phyloP scores from a whole-genome alignment of 2,329 filamentous ascomycete species.

The Metarhizium guizhouense region DNA sequence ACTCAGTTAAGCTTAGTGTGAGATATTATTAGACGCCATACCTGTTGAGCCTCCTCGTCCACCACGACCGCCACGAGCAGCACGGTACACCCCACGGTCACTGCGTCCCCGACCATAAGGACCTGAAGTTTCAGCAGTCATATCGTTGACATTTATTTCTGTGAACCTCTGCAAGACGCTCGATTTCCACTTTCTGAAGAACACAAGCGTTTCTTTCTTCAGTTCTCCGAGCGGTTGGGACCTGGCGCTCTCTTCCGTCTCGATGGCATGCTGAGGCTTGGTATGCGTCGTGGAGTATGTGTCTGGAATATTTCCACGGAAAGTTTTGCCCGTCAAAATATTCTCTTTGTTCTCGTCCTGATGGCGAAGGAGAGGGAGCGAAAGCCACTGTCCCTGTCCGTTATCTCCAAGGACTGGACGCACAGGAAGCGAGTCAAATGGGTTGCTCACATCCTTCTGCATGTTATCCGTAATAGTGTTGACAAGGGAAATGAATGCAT shows the following conservation, averaged over 20 bases:
- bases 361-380: slow-evolving; percentile 20
- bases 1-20: background rate
- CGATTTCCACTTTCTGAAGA: slow-evolving; percentile 76
- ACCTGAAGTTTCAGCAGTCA: slow-evolving; percentile 13
- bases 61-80: slow-evolving; percentile 20
- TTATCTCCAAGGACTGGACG: slow-evolving; percentile 21
- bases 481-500: slow-evolving; percentile 43
- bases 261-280: slow-evolving; percentile 19
- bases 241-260: slow-evolving; percentile 26
- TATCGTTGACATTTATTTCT: slow-evolving; percentile 51
- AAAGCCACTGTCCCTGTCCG: slow-evolving; percentile 26
- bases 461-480: slow-evolving; percentile 45
- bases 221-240: slow-evolving; percentile 49
- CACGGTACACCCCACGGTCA: slow-evolving; percentile 12
- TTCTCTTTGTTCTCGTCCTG: slow-evolving; percentile 14
- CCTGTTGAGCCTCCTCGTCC: slow-evolving; percentile 26
- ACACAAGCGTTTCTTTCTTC: slow-evolving; percentile 58
- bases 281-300: slow-evolving; percentile 13
- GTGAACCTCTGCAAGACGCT: slow-evolving; percentile 60
- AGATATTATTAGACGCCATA: slow-evolving; percentile 14
- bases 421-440: slow-evolving; percentile 39
- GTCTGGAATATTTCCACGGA: slow-evolving; percentile 1
- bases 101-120: slow-evolving; percentile 25
- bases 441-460: slow-evolving; percentile 39
- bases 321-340: slow-evolving; percentile 3